Evolutionary conservation across 345 rosid genomes (phyloP), one percentile per base, ranked within the genome.

Genomic region (Firmiana major): DNA sequence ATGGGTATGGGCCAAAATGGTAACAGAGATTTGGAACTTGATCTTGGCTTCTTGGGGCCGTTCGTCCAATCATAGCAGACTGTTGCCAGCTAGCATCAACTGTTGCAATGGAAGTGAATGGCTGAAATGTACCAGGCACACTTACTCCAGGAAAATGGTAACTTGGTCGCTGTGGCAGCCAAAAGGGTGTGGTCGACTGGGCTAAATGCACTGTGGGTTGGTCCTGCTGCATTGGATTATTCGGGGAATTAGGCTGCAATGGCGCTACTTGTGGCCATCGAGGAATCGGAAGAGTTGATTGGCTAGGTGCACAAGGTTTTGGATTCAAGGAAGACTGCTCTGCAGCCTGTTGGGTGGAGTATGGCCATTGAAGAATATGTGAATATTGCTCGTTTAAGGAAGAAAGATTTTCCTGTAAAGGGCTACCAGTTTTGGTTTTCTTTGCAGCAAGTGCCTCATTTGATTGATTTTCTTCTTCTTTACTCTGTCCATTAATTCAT

Each of bases 1-100:
- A 64, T 17, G 86, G 74, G 54, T 60, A 81, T 6, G 87, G 71
- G 57, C 72, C 79, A 66, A 65, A 66, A 71, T 78, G 86, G 74
- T 75, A 80, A 71, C 82, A 74, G 16, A 54, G 19, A 80, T 71
- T 82, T 16, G 84, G 85, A 72, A 73, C 72, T 65, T 77, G 83
- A 57, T 73, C 55, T 42, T 82, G 85, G 78, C 55, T 77, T 48
- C 73, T 77, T 9, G 72, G 68, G 63, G 81, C 58, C 34, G 74
- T 42, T 79, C 54, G 80, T 63, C 83, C 86, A 34, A 63, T 7
- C 6, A 77, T 19, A 57, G 75, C 54, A 66, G 84, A 51, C 48
- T 78, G 74, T 59, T 72, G 85, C 78, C 81, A 79, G 64, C 58
- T 36, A 69, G 65, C 58, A 80, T 79, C 73, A 46, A 40, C 45